Evolutionary conservation across 208 protist species (phyloP).

Genomic region (Wallacemonas rigidus): DNA sequence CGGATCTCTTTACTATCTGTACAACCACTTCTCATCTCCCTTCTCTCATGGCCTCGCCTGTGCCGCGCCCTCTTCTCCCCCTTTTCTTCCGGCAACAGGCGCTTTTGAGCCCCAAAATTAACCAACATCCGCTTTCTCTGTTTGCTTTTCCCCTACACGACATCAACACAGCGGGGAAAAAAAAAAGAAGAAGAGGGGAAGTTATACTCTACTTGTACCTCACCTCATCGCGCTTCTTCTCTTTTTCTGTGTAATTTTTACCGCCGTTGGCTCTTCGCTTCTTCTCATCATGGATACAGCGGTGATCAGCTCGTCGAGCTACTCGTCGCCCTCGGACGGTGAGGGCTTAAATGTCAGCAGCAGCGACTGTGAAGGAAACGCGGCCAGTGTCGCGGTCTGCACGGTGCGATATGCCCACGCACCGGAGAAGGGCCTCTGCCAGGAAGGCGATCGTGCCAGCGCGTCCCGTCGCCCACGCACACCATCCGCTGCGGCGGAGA

Average conservation of each 20-base stretch:
- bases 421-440: background rate
- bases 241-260: conserved; percentile 1
- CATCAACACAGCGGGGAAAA: background rate
- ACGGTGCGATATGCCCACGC: conserved; percentile 1
- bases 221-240: conserved; percentile 11
- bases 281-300: conserved; percentile 1
- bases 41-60: no score
- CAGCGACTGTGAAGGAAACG: conserved; percentile 9
- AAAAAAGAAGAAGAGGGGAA: conserved; percentile 10
- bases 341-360: conserved; percentile 11
- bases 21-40: no score
- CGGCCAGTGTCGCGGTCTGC: background rate
- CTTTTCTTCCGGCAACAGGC: background rate
- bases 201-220: background rate
- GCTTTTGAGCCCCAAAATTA: background rate
- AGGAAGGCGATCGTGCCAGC: background rate
- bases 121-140: background rate
- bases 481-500: conserved; percentile 23
- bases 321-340: background rate
- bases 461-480: background rate
- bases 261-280: background rate
- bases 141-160: background rate
- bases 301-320: conserved; percentile 27
- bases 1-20: no score
- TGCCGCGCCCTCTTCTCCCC: background rate